Evolutionary conservation across 768 basidiomycete genomes (phyloP).

Genomic region (Mycena haematopus): DNA sequence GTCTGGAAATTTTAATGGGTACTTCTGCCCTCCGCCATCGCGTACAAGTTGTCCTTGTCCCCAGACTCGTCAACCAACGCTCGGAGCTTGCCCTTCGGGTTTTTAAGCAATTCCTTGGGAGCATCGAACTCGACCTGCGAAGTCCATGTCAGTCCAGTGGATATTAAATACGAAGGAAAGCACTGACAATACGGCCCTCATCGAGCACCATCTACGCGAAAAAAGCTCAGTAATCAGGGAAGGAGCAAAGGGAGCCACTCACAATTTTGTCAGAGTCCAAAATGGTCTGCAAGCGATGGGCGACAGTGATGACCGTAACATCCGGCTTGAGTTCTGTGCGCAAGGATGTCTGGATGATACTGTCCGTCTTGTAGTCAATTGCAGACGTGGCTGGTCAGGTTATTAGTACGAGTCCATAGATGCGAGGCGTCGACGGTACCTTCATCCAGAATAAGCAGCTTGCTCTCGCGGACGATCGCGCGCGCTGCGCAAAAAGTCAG

Average conservation of each 20-base stretch:
- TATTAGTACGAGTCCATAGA: slow-evolving; percentile 31
- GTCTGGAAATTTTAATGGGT: not conserved
- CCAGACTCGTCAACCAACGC: slow-evolving; percentile 64
- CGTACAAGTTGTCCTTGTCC: slow-evolving; percentile 55
- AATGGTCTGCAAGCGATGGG: slow-evolving; percentile 61
- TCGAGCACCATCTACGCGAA: slow-evolving; percentile 52
- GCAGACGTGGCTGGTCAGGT: slow-evolving; percentile 61
- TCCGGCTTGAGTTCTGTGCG: slow-evolving; percentile 66
- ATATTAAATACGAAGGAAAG: not conserved
- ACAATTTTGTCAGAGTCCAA: slow-evolving; percentile 61
- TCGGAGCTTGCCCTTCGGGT: slow-evolving; percentile 56
- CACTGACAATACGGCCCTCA: slow-evolving; percentile 45
- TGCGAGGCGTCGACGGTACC: not conserved
- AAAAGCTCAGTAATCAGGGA: not conserved
- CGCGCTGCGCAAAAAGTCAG: slow-evolving; percentile 57
- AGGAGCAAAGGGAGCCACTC: slow-evolving; percentile 4
- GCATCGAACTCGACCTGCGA: slow-evolving; percentile 60
- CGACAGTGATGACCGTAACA: slow-evolving; percentile 60
- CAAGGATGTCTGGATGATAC: slow-evolving; percentile 72
- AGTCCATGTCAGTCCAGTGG: slow-evolving; percentile 16
- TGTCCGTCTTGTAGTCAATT: slow-evolving; percentile 65
- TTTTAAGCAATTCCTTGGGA: slow-evolving; percentile 56
- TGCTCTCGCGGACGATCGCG: slow-evolving; percentile 57
- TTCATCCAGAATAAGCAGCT: slow-evolving; percentile 62
- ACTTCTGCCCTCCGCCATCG: slow-evolving; percentile 41